phyloP scores from a whole-genome alignment of 2,329 filamentous ascomycete species.

The Aureobasidium sp. region DNA sequence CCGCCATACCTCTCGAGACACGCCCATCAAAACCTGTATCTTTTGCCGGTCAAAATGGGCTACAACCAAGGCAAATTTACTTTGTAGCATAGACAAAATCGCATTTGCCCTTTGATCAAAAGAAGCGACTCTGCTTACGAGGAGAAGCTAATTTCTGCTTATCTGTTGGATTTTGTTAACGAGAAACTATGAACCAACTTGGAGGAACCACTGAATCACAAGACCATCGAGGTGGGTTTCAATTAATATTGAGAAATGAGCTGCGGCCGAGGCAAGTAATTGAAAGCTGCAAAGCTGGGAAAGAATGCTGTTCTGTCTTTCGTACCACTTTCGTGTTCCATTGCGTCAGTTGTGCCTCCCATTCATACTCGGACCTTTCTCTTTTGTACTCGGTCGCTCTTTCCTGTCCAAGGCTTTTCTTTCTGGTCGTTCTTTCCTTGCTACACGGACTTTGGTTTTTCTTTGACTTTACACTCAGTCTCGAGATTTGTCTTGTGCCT shows the following conservation, averaged over 20 bases:
- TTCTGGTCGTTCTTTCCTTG: not conserved
- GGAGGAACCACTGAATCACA: not conserved
- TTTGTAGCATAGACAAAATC: slow-evolving; percentile 15
- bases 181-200: not conserved
- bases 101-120: slow-evolving; percentile 13
- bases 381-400: not conserved
- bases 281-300: not conserved
- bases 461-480: too few species aligned
- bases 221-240: not conserved
- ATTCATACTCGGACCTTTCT: not conserved
- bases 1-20: not conserved
- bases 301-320: not conserved
- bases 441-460: too few species aligned
- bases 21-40: not conserved
- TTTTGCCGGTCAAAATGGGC: slow-evolving; percentile 12
- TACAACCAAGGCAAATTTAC: slow-evolving; percentile 8
- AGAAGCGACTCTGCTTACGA: not conserved
- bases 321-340: not conserved
- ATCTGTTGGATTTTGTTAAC: not conserved
- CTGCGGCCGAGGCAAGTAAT: too few species aligned
- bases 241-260: too few species aligned
- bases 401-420: not conserved
- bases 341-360: not conserved
- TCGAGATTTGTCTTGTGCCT: too few species aligned
- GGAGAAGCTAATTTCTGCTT: not conserved